Conservation (phyloP, 331 rosid genomes). For the Quercus phellos region DNA sequence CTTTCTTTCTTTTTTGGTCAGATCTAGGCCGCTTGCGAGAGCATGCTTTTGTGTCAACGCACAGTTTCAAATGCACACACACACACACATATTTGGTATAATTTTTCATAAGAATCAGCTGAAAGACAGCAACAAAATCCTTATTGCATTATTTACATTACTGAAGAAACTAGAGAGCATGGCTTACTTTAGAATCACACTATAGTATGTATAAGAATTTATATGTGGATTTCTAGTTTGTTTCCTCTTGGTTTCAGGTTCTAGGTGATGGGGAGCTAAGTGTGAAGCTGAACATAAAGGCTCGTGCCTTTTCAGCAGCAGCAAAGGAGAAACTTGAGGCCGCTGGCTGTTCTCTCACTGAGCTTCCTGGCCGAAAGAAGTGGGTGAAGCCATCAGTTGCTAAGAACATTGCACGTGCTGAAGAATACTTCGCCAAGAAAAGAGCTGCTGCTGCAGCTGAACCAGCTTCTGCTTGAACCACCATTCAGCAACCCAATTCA, state of each 20-base stretch:
- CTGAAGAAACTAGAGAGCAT: neutral
- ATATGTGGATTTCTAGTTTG: neutral
- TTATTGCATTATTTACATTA: neutral
- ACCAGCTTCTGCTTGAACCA: constrained; percentile 42
- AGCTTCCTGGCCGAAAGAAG: constrained; percentile 90
- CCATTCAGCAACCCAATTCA: neutral
- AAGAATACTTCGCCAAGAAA: constrained; percentile 89
- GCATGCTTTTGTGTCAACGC: neutral
- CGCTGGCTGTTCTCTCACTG: constrained; percentile 73
- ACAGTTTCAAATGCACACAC: neutral
- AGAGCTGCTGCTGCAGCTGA: constrained; percentile 48
- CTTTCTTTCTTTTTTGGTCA: neutral
- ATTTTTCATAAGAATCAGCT: neutral
- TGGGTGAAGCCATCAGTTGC: constrained; percentile 95
- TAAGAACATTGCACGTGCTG: constrained; percentile 95
- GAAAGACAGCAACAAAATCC: neutral
- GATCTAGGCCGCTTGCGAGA: neutral
- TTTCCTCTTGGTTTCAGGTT: constrained; percentile 45
- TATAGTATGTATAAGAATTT: neutral
- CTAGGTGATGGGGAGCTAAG: constrained; percentile 79
- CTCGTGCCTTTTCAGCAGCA: constrained; percentile 75
- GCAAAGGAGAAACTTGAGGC: constrained; percentile 92
- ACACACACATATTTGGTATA: neutral
- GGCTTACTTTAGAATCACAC: neutral
- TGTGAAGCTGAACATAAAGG: constrained; percentile 74